Conservation (phyloP, 2,329 filamentous ascomycete genomes). For the Pezicula radicicola region DNA sequence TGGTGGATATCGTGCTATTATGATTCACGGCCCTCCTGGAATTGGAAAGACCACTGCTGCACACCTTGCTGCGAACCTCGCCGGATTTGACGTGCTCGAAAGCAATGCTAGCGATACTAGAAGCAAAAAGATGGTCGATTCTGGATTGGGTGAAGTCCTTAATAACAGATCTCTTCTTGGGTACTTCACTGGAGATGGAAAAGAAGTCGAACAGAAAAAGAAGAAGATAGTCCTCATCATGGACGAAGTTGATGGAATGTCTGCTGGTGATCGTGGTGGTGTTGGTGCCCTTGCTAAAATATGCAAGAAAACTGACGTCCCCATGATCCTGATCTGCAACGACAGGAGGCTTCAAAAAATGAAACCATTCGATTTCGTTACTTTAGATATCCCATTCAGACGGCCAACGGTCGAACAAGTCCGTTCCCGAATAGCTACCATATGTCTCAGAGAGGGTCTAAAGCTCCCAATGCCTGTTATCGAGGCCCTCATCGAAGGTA, state of each 20-base stretch:
- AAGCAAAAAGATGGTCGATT: conserved; percentile 94
- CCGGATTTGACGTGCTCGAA: conserved; percentile 91
- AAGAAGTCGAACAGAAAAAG: conserved; percentile 74
- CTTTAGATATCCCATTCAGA: conserved; percentile 82
- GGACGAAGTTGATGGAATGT: conserved; percentile 99
- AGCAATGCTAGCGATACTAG: conserved; percentile 93
- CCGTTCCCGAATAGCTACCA: conserved; percentile 88
- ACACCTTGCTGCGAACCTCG: conserved; percentile 87
- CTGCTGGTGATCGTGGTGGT: conserved; percentile 90
- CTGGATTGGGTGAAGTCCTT: conserved; percentile 82
- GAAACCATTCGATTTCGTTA: conserved; percentile 91
- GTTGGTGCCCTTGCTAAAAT: conserved; percentile 92
- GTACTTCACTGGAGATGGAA: conserved; percentile 82
- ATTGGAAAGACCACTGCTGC: conserved; percentile 98
- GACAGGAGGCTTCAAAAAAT: conserved; percentile 92
- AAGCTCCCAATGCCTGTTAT: conserved; percentile 81
- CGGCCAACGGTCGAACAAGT: conserved; percentile 90
- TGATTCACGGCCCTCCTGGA: conserved; percentile 91
- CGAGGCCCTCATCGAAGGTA: conserved; percentile 92
- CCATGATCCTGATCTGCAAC: conserved; percentile 97
- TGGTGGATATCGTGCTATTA: conserved; percentile 82
- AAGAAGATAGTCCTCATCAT: conserved; percentile 96
- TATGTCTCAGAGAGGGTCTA: conserved; percentile 86
- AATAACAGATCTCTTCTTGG: conserved; percentile 91
- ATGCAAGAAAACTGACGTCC: conserved; percentile 92